These are phyloP conservation scores for Sistotremastrum suecicum DNA, from an alignment of 768 basidiomycete species.

Conservation along the genomic window DNA sequence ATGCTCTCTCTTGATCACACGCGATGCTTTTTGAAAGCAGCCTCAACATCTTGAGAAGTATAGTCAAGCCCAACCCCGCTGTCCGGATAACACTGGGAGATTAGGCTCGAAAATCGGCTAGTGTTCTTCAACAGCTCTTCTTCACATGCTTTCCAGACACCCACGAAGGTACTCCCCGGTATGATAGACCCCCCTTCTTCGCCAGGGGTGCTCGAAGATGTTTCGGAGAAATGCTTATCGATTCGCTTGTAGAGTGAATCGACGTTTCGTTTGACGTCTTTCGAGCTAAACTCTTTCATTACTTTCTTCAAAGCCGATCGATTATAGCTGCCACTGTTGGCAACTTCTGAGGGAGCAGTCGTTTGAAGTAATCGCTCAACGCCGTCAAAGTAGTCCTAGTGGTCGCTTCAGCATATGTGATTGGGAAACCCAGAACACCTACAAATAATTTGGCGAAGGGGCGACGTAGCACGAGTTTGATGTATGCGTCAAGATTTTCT, in stretches of 20 bases:
- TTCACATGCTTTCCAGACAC: slow-evolving; percentile 87
- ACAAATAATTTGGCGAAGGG: slow-evolving; percentile 83
- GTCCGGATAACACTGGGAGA: slow-evolving; percentile 70
- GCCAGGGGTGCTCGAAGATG: slow-evolving; percentile 47
- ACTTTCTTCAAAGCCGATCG: slow-evolving; percentile 71
- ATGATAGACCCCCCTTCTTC: slow-evolving; percentile 41
- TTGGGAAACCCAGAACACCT: slow-evolving; percentile 15
- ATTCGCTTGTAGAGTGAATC: slow-evolving; percentile 83
- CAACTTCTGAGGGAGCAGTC: slow-evolving; percentile 62
- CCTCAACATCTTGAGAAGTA: slow-evolving; percentile 57
- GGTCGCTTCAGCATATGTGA: neutral
- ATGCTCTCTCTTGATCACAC: neutral
- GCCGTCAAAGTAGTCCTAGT: slow-evolving; percentile 88
- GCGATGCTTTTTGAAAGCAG: slow-evolving; percentile 58
- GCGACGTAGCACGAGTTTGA: slow-evolving; percentile 73
- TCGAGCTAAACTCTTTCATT: slow-evolving; percentile 70
- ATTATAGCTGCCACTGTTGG: slow-evolving; percentile 61
- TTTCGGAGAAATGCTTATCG: slow-evolving; percentile 90
- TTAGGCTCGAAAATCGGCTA: slow-evolving; percentile 49
- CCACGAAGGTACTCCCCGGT: slow-evolving; percentile 54
- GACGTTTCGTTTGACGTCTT: slow-evolving; percentile 81
- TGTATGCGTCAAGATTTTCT: slow-evolving; percentile 77
- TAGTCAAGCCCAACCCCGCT: slow-evolving; percentile 65
- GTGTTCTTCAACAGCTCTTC: slow-evolving; percentile 67
- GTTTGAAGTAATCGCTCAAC: slow-evolving; percentile 78